Evolutionary conservation across 306 rosid species (phyloP).

Genomic region (Cicer arietinum): DNA sequence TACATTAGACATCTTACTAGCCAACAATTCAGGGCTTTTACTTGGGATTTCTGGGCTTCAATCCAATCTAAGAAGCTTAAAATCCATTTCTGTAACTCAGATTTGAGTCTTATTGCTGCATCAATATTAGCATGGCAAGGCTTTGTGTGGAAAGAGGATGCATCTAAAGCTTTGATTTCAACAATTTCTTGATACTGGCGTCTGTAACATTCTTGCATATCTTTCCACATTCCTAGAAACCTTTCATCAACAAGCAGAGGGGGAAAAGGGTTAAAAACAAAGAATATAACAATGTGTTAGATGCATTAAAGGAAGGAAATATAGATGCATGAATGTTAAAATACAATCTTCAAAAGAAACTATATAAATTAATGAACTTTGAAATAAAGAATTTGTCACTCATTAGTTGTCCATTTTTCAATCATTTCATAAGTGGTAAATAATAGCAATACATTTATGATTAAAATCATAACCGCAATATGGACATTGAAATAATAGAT

Average conservation of each 20-base stretch:
- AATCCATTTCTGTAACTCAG: conserved; percentile 70
- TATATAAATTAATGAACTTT: not conserved
- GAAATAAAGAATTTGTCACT: not conserved
- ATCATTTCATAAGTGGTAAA: conserved; percentile 6
- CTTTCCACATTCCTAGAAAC: conserved; percentile 78
- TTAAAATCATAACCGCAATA: not conserved
- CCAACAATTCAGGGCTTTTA: conserved; percentile 81
- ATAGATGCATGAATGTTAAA: conserved; percentile 19
- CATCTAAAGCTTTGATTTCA: conserved; percentile 55
- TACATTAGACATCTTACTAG: conserved; percentile 63
- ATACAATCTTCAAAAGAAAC: not conserved
- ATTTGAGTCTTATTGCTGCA: conserved; percentile 67
- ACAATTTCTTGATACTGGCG: conserved; percentile 55
- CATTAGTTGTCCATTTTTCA: conserved; percentile 1
- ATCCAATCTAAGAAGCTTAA: conserved; percentile 71
- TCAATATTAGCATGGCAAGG: conserved; percentile 52
- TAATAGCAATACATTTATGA: not conserved
- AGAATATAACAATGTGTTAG: conserved; percentile 27
- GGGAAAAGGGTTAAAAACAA: not conserved
- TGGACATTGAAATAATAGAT: no score
- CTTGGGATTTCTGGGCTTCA: conserved; percentile 61
- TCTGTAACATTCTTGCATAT: conserved; percentile 74
- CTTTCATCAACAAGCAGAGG: conserved; percentile 45
- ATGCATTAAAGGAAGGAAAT: conserved; percentile 3
- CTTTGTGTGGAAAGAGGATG: conserved; percentile 47